Base-by-base conservation (phyloP, 1,284 basidiomycete species). In the Mycosarcoma maydis region DNA sequence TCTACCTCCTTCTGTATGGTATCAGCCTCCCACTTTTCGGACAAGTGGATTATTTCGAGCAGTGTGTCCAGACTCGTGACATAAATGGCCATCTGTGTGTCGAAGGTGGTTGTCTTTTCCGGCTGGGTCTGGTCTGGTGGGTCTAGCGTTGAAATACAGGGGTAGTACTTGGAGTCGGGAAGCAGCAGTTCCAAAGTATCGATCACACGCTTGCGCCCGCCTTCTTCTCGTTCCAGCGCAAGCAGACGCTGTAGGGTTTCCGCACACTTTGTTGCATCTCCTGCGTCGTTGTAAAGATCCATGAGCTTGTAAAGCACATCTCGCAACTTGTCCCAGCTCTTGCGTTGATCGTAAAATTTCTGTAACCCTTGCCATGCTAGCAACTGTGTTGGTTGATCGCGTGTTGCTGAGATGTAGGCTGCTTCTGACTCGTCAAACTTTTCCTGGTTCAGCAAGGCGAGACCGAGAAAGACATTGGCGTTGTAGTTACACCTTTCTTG, bases 231-330 rank as follows among this genome's bases (percentile, higher is more conserved):
- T 23, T 87, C 86, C 3, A 89, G 77, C 3, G 88, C 85, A n/a
- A 96, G 83, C 33, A 92, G 83, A 69, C 89, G 90, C 78, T 94
- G 90, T 37, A 95, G 80, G 0, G 85, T 84, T 75, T 92, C 90
- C 0, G 90, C 92, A 69, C 89, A 91, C 82, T 91, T 94, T 8
- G 85, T 84, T 0, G 86, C 87, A 78, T 98, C 92, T 10, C 36
- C 73, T 68, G 61, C 60, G 41, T 75, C 67, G n/a, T 60, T 47
- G 36, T 73, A 73, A 3, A 80, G 44, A 48, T 82, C 72, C 45
- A 82, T 69, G 20, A 82, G 56, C 33, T 76, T 76, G 5, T 65
- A 46, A 4, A 82, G 57, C 8, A 80, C 73, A 17, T 69, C 55
- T 4, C 72, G 69, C 19, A 77, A 71, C 43, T 81, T 66, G 5